Base-by-base conservation (phyloP, 2,329 filamentous ascomycete genomes). In the Alternaria ethzedia region DNA sequence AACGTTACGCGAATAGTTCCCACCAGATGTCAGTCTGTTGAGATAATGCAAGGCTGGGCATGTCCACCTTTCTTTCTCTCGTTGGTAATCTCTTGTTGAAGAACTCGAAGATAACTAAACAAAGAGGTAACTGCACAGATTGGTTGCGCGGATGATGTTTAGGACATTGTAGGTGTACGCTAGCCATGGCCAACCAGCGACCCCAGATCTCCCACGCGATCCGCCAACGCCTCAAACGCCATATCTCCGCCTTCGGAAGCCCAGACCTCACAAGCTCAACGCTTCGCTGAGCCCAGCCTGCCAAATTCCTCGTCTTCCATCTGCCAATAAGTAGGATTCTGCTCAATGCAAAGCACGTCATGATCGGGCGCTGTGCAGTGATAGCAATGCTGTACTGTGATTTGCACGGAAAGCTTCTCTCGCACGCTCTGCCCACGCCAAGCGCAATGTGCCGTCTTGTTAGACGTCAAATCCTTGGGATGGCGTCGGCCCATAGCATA, bases 241-340 rank as follows among this genome's bases (percentile, higher is more conserved):
- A 64, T 58, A 49, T 61, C 58, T 61, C 62, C 55, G 52, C 65
- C 57, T 51, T 44, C 61, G 50, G 47, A 43, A 70, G 74, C 74
- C 76, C 70, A 76, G 74, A 66, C 63, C 67, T 64, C 46, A 70
- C 70, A 75, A 75, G 69, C 68, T 73, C 73, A 73, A 65, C 70
- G 66, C 62, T 67, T 59, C 59, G 57, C 28, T 58, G 52, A 54
- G 65, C 64, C 63, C 67, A 74, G 66, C 62, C 66, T 70, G 60
- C 65, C 63, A 61, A 59, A 63, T 57, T 59, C 68, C 70, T 70
- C 71, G 70, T 73, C 64, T 51, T 57, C 44, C 50, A 49, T 57
- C 58, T 64, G 63, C 55, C 44, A 54, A 64, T 59, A 45, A 28
- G 64, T 60, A 58, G 63, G 56, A 62, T 67, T 51, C 59, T 67